phyloP scores from a whole-genome alignment of 2,329 filamentous ascomycete genomes.

The Penicillium freii region DNA sequence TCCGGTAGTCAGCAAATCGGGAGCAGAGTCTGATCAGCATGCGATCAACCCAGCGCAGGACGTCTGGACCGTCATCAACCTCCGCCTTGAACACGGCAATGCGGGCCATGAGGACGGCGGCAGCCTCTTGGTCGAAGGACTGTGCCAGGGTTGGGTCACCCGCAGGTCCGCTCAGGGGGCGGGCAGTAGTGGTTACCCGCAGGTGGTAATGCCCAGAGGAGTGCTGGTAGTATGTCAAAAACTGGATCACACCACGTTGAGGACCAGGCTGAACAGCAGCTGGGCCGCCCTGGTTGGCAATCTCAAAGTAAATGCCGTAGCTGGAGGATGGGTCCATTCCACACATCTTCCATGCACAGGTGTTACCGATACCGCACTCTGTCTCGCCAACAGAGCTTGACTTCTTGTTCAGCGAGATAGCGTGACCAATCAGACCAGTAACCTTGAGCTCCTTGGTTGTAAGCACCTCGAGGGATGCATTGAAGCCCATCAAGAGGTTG shows the following conservation, averaged over 20 bases:
- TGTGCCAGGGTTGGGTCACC: constrained; percentile 94
- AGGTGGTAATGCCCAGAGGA: constrained; percentile 95
- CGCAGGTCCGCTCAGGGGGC: constrained; percentile 86
- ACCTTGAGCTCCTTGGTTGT: constrained; percentile 99
- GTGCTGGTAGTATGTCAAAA: constrained; percentile 98
- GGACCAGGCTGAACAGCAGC: constrained; percentile 80
- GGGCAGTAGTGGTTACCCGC: constrained; percentile 87
- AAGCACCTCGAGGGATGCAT: constrained; percentile 89
- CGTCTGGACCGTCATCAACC: constrained; percentile 97
- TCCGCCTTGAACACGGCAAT: constrained; percentile 99
- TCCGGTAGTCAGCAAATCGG: constrained; percentile 94
- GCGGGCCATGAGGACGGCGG: constrained; percentile 96
- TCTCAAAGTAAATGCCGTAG: constrained; percentile 97
- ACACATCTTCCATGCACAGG: constrained; percentile 99
- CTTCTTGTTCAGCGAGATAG: constrained; percentile 96
- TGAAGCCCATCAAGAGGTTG: constrained; percentile 97
- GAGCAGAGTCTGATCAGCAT: constrained; percentile 98
- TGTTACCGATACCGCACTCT: constrained; percentile 97
- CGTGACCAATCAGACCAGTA: constrained; percentile 93
- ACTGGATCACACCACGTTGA: constrained; percentile 95
- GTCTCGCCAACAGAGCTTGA: constrained; percentile 96
- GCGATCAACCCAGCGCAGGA: constrained; percentile 94
- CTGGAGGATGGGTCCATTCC: constrained; percentile 91
- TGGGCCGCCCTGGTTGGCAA: constrained; percentile 87
- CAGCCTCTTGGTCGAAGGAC: constrained; percentile 97